These are phyloP conservation scores for Penstemon barbatus DNA, from an alignment of 257 asterid species.

Conservation along the genomic window DNA sequence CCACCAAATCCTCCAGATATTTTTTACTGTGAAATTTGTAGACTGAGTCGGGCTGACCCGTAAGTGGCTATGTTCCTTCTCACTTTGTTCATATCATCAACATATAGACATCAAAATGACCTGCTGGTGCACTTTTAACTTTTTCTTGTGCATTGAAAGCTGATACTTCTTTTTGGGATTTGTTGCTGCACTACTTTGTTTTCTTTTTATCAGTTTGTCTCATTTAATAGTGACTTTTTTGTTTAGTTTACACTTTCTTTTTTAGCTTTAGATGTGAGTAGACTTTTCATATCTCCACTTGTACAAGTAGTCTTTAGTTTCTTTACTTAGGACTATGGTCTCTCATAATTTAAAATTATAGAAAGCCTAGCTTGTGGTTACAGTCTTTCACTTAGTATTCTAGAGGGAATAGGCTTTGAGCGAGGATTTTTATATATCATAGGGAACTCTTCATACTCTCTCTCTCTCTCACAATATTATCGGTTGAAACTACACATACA, in stretches of 20 bases:
- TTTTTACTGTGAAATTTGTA: conserved; percentile 91
- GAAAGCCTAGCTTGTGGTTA: no score
- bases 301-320: conserved; percentile 7
- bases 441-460: background rate
- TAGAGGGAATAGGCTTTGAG: no score
- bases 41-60: conserved; percentile 96
- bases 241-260: background rate
- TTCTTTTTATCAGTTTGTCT: conserved; percentile 7
- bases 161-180: conserved; percentile 19
- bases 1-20: conserved; percentile 63
- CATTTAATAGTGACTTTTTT: conserved; percentile 6
- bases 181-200: conserved; percentile 18
- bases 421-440: no score
- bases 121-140: background rate
- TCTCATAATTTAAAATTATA: background rate
- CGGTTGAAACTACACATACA: no score
- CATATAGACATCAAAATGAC: background rate
- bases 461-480: background rate
- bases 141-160: conserved; percentile 9
- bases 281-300: conserved; percentile 3
- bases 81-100: conserved; percentile 18
- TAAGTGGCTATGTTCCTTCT: conserved; percentile 49
- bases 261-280: conserved; percentile 7
- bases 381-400: no score
- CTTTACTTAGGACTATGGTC: background rate